A percentile compares a stretch with the other conserved stretches of the same genome.
phyloP scores from a whole-genome alignment of 352 stramenopile species.

The Blastocystis sp. region DNA sequence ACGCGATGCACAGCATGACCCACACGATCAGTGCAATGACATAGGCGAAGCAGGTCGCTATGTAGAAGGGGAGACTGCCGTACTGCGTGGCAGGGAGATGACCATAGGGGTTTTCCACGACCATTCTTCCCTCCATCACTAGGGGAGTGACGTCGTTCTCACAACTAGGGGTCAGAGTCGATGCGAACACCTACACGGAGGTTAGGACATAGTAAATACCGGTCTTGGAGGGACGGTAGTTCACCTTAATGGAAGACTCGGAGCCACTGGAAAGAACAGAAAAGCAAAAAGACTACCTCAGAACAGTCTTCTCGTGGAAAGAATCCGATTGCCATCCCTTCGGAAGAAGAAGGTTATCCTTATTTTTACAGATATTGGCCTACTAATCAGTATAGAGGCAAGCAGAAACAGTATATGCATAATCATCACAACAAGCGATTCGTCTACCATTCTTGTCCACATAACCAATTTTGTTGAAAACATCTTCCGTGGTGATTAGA shows the following conservation, averaged over 20 bases:
- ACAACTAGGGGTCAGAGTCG: background rate
- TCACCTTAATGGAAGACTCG: background rate
- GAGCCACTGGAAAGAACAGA: background rate
- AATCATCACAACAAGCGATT: conserved; percentile 53
- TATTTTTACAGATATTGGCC: conserved; percentile 25
- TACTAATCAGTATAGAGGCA: background rate
- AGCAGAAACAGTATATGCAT: background rate
- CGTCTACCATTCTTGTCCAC: background rate
- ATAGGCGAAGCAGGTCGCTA: conserved; percentile 18
- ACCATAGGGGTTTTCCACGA: conserved; percentile 57
- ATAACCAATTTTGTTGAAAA: conserved; percentile 57
- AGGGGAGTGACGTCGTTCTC: conserved; percentile 28
- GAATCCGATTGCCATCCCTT: background rate
- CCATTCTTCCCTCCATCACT: conserved; percentile 5
- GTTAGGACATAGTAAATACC: conserved; percentile 59
- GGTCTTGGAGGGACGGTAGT: background rate
- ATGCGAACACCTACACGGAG: background rate
- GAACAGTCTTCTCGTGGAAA: background rate
- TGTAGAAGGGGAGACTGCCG: conserved; percentile 54
- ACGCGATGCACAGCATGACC: conserved; percentile 35
- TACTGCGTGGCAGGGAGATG: conserved; percentile 30
- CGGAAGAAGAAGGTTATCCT: conserved; percentile 2
- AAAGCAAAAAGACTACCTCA: background rate
- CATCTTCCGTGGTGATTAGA: conserved; percentile 34
- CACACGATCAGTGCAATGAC: background rate